Base-by-base conservation (phyloP, 208 protist species). In the Crithidia expoeki region DNA sequence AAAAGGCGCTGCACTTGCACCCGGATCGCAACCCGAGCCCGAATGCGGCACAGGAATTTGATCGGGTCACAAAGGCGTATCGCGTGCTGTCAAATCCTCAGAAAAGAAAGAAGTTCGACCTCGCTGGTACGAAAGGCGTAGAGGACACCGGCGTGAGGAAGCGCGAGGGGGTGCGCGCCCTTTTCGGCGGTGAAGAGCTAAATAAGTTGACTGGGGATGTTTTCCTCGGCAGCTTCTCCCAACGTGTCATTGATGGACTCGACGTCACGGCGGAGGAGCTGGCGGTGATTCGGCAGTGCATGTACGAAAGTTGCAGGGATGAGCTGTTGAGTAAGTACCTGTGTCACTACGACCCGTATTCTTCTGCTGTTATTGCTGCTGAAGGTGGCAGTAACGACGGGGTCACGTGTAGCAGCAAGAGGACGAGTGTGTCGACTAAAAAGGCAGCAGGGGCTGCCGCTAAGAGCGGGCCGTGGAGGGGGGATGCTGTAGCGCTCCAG, bases 21-120 rank as follows among this genome's bases (percentile, higher is more conserved):
- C 95, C 95, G 3, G 95, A 98, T 61, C 87, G 84, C 51, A 93
- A 96, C 74, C 83, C 89, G 2, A 85, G 70, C 58, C 87, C 84
- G n/a, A 68, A 88, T 12, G 94, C 94, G 4, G 86, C 84, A n/a
- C 70, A 85, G 50, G 81, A 97, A 58, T 98, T 98, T 65, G 87
- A 97, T 34, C 51, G 75, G 17, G 87, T 99, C 17, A 96, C 89
- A 30, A 88, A 96, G 68, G 98, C 98, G 9, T 99, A 99, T 83
- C 96, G 99, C 32, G 90, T 99, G 2, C 82, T 99, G 17, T 88
- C 71, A 6, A 97, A 99, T 70, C 59, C 80, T n/a, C 76, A 98
- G 73, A 98, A 99, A 76, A 87, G 97, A 16, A 78, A 85, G 58
- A 89, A 98, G 59, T 99, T 99, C 76, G 98, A 99, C 71, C 71